phyloP scores from a whole-genome alignment of 176 grass and related monocot genomes.

The Thalia dealbata region DNA sequence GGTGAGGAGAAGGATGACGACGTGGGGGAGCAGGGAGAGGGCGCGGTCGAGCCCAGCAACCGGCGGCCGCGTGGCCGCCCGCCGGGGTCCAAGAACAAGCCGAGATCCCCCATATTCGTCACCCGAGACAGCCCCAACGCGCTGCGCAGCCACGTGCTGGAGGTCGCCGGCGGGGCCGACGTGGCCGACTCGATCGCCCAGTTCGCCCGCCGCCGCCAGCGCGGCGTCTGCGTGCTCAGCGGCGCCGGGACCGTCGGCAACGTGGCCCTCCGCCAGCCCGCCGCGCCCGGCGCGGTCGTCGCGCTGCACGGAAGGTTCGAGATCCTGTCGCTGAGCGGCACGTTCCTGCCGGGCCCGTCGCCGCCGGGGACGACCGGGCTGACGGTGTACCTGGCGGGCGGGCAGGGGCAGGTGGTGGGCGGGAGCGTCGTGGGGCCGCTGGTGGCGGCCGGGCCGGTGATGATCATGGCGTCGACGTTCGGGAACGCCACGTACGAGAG shows the following conservation, averaged over 20 bases:
- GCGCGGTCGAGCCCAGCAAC: constrained; percentile 47
- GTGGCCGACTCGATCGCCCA: constrained; percentile 74
- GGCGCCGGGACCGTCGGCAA: constrained; percentile 54
- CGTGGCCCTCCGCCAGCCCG: constrained; percentile 60
- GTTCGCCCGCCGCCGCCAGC: constrained; percentile 61
- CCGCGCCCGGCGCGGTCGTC: constrained; percentile 39
- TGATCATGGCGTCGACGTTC: constrained; percentile 82
- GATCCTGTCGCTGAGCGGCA: constrained; percentile 69
- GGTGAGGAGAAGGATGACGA: constrained; percentile 18
- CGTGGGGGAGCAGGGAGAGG: constrained; percentile 40
- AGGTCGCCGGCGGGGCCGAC: constrained; percentile 61
- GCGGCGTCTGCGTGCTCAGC: constrained; percentile 73
- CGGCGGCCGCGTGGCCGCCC: constrained; percentile 63
- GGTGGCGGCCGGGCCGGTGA: constrained; percentile 65
- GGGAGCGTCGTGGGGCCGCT: constrained; percentile 71
- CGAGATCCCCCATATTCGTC: constrained; percentile 76
- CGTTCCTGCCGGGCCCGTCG: constrained; percentile 65
- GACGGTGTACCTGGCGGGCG: constrained; percentile 63
- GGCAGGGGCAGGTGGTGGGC: constrained; percentile 76
- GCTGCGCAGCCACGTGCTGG: constrained; percentile 74
- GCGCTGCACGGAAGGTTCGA: constrained; percentile 72
- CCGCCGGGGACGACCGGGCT: constrained; percentile 67
- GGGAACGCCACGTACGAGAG: constrained; percentile 74
- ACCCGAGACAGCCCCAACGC: constrained; percentile 79
- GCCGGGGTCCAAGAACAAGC: constrained; percentile 76